Evolutionary conservation across 1,284 basidiomycete species (phyloP).

Genomic region (Wolfiporia cocos): DNA sequence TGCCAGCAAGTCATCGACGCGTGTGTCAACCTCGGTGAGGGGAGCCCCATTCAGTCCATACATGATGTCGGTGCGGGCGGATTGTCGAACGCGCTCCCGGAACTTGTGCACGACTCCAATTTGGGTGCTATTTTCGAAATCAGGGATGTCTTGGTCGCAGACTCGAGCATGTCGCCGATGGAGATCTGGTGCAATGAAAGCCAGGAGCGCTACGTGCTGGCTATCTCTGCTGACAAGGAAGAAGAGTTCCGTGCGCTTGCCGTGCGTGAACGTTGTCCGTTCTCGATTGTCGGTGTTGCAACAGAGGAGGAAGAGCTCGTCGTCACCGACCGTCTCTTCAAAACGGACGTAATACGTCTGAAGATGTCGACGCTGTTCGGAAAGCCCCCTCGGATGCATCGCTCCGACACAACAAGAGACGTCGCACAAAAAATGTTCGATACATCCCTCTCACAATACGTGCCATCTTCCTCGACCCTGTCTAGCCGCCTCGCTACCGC

Average conservation of each 20-base stretch:
- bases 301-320: constrained; percentile 80
- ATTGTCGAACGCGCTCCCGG: constrained; percentile 94
- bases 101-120: constrained; percentile 92
- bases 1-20: constrained; percentile 98
- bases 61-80: constrained; percentile 99
- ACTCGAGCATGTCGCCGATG: constrained; percentile 95
- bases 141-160: constrained; percentile 88
- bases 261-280: constrained; percentile 88
- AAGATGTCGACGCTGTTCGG: constrained; percentile 97
- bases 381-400: constrained; percentile 91
- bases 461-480: constrained; percentile 36
- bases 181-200: constrained; percentile 99
- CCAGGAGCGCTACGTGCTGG: constrained; percentile 97
- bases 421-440: constrained; percentile 64
- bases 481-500: constrained; percentile 52
- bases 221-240: constrained; percentile 59
- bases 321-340: constrained; percentile 84
- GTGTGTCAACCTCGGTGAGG: constrained; percentile 63
- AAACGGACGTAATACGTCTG: constrained; percentile 79
- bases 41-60: constrained; percentile 90
- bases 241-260: constrained; percentile 74
- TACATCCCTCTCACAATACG: constrained; percentile 61
- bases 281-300: constrained; percentile 85
- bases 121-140: constrained; percentile 95
- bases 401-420: constrained; percentile 56